These are phyloP conservation scores for Penicillium glabrum DNA, from an alignment of 2,329 filamentous ascomycete genomes.

Conservation along the genomic window DNA sequence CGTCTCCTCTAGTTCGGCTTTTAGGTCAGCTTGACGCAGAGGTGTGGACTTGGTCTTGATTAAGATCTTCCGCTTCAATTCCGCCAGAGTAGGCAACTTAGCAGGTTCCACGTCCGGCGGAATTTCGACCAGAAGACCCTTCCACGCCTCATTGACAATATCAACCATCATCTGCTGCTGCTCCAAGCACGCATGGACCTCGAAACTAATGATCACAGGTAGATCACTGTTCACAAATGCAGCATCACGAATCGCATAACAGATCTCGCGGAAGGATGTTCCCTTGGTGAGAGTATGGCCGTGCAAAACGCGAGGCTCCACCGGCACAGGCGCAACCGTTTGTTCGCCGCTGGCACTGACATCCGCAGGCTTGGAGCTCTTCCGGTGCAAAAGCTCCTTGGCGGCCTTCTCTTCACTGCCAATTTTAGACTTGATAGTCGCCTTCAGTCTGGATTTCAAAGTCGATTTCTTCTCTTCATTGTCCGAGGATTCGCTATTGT, in stretches of 20 bases:
- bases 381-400: not conserved
- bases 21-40: conserved; percentile 15
- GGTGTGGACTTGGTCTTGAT: conserved; percentile 74
- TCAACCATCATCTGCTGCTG: conserved; percentile 92
- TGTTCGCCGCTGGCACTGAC: not conserved
- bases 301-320: conserved; percentile 79
- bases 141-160: conserved; percentile 91
- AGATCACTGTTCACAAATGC: conserved; percentile 75
- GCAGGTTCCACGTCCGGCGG: conserved; percentile 55
- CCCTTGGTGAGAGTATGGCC: conserved; percentile 83
- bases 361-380: not conserved
- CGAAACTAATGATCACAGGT: conserved; percentile 87
- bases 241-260: conserved; percentile 72
- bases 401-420: conserved; percentile 12
- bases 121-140: conserved; percentile 68
- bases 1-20: conserved; percentile 5
- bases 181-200: conserved; percentile 78
- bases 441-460: conserved; percentile 12
- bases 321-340: conserved; percentile 22
- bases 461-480: not conserved
- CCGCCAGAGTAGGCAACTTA: conserved; percentile 66
- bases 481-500: conserved; percentile 24
- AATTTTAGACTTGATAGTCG: conserved; percentile 10
- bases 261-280: conserved; percentile 86
- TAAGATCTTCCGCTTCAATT: conserved; percentile 76